Evolutionary conservation across 345 rosid species (phyloP), one percentile per base, ranked within the genome.

Genomic region (Eucalyptus microcorys): DNA sequence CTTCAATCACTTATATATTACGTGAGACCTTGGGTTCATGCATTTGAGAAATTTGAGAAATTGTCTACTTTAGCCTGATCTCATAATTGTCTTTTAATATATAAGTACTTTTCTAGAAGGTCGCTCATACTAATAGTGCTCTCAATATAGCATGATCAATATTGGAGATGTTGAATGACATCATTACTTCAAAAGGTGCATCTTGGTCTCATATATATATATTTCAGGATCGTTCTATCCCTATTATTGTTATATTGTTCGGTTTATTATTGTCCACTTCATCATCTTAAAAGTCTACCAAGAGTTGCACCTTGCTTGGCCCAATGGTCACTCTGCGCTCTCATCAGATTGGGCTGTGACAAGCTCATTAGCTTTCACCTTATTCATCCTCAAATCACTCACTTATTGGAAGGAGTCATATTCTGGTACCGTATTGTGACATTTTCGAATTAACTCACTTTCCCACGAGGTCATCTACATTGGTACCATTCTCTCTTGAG

Each of bases 371-470:
- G 76, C 40, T 64, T 15, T 21, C 59, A 10, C 61, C 3, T 2
- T 3, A 55, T 34, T 34, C 12, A 22, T 71, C 81, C 43, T 71
- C 5, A 37, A 34, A 71, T 22, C 26, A 9, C 24, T 21, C 43
- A 34, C 43, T 37, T 34, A 34, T 8, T 34, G 4, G 1, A 71
- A 37, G 11, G 27, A 8, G 45, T 37, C 27, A 5, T 71, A 16
- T 40, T 71, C 0, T 11, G 1, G 24, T 71, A 34, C 0, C 4
- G 0, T 37, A 71, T 71, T 3, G 4, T 21, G 45, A 2, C 27
- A 37, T 37, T 40, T 37, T 24, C 1, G 3, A 17, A 71, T 71
- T 37, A 21, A 37, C 26, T 71, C 45, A 71, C 45, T 37, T 71
- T 16, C 7, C 45, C 7, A 37, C 0, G 1, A 37, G 14, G 26